Evolutionary conservation across 169 alveolate species (phyloP), one percentile per base, ranked within the genome.

Genomic region (Plasmodium vinckei): DNA sequence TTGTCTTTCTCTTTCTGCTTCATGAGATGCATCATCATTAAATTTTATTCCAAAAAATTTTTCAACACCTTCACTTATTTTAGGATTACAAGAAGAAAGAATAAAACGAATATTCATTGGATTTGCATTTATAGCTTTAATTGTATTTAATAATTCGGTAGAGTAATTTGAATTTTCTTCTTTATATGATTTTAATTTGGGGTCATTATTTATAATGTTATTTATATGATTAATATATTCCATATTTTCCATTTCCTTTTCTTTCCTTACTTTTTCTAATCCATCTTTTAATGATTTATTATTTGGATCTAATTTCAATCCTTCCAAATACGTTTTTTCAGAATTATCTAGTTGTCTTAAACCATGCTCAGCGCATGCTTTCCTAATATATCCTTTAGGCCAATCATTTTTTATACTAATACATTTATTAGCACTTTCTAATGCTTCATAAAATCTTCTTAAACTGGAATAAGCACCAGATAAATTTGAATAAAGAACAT

Each of bases 391-490:
- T n/a, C 98, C 97, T 88, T 96, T 97, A 5, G 97, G 97, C 98
- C 99, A 97, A 44, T 96, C 97, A 17, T 98, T 98, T 72, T 97
- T 97, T 33, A 97, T 87, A 54, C 94, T 82, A 53, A 97, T 93
- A 71, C 99, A 97, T 73, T 96, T 95, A 23, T 93, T 96, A 17
- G 99, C 99, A 87, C 96, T 99, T 10, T 88, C 94, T 59, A 97
- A 91, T 15, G 99, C 99, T 70, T 97, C 96, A 25, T 96, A 95
- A 87, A 87, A 97, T 87, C 94, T 90, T 33, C 92, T 69, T 63
- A 97, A 73, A 63, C 97, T 94, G 60, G 97, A 96, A 72, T 95
- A 97, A 27, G 98, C 97, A 19, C 98, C 99, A 5, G 99, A 96
- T 72, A 99, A 91, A 91, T 98, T 98, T 33, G 99, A 97, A 90